Evolutionary conservation across 2,329 filamentous ascomycete genomes (phyloP), one percentile per base, ranked within the genome.

Genomic region (Drechslera avenae): DNA sequence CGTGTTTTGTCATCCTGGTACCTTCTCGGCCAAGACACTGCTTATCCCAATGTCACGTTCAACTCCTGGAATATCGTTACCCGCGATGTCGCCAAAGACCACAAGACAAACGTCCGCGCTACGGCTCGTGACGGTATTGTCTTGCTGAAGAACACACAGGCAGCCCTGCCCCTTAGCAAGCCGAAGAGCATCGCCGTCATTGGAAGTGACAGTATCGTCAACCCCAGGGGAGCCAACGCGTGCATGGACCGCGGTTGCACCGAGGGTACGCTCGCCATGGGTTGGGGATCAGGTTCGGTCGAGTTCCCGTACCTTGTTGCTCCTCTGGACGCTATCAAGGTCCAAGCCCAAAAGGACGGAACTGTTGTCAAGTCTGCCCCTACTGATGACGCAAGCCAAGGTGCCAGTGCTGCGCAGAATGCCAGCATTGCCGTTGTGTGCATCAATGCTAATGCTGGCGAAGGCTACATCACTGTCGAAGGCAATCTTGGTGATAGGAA

Each of bases 201-300:
- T 62, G 93, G 93, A 16, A 86, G 90, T 43, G 93, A 97, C 72
- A 89, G 91, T 13, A 89, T 89, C 1, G 80, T 86, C 13, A 93
- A 89, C 68, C 79, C 82, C 0, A 80, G 79, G 17, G 93, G 93
- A 1, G 86, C 89, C 19, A 96, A 97, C 64, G 86, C 88, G 21
- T 97, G 91, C 41, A 52, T 67, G 8, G 88, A 95, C 73, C 84
- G 89, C 23, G 84, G 72, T 64, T 86, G 79, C 69, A 78, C 75
- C 69, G 80, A 83, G 34, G 84, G 84, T 12, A 86, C 83, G 2
- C 76, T 89, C 3, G 86, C 84, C 13, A 87, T 88, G 83, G 86
- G 85, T 34, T 86, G 86, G 83, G 86, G 86, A 0, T 83, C 80
- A 18, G 85, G 85, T 6, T 78, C 81, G 3, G 80, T 79, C 3